Base-by-base conservation (phyloP, 2,329 filamentous ascomycete genomes). In the Colletotrichum sp. region DNA sequence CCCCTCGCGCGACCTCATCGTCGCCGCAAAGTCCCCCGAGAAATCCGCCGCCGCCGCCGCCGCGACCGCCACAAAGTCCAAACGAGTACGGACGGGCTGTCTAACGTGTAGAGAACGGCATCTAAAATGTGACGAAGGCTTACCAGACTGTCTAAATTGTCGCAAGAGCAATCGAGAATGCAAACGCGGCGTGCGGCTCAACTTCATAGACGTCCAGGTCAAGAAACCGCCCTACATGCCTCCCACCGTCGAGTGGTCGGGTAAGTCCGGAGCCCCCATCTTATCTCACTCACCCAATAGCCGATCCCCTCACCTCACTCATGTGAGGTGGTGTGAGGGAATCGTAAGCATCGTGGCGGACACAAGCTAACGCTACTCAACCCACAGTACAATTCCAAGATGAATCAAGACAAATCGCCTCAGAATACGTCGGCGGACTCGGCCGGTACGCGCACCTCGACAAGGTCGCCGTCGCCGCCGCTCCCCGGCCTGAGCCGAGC, bases 71-170 rank as follows among this genome's bases (percentile, higher is more conserved):
- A 84, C 82, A 77, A 96, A 96, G 83, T 93, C 95, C n/a, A 96
- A 94, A 85, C 90, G 96, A 78, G 95, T 98, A 21, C 92, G 96
- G 63, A 98, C 96, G 5, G 96, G 96, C 48, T 98, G 96, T 83
- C 86, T 98, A 78, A 98, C 96, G 4, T 98, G 96, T 84, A 90
- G 96, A 79, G 94, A 98, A 83, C 89, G 96, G 63, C 96, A 98
- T 87, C 87, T 98, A 67, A 98, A 98, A 84, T 98, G 96, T 83
- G 96, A 98, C 82, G 95, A 98, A 84, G 93, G 89, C 7, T 80
- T 85, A 6, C 90, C 90, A 7, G 86, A 89, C 39, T 92, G 90
- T 78, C 88, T 94, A 80, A 98, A 98, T 81, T 98, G 96, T 85
- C 92, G 92, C 75, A 98, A 98, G 85, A 97, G 96, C 68, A 96